These are phyloP conservation scores for Vanderwaltozyma polyspora DNA, from an alignment of 805 yeast genomes.

Conservation along the genomic window DNA sequence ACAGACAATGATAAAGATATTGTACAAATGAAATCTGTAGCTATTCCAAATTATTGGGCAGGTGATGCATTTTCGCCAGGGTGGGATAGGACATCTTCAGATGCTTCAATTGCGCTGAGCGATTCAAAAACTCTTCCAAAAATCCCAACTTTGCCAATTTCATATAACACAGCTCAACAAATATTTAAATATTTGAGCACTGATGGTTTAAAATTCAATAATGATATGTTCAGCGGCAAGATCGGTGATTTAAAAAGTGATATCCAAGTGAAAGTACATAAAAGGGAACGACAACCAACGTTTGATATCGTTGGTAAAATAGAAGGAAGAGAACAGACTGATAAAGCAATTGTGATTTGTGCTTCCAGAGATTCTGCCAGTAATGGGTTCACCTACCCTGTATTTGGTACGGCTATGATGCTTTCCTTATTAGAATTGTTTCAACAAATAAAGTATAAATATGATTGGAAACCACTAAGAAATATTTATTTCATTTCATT, in stretches of 20 bases:
- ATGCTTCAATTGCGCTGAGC: slow-evolving; percentile 31
- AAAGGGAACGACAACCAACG: slow-evolving; percentile 45
- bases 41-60: slow-evolving; percentile 43
- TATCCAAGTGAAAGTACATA: slow-evolving; percentile 31
- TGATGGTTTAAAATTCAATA: slow-evolving; percentile 13
- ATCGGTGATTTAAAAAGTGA: slow-evolving; percentile 10
- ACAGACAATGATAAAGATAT: slow-evolving; percentile 17
- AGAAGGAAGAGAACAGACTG: slow-evolving; percentile 69
- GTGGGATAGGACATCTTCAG: slow-evolving; percentile 31
- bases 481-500: slow-evolving; percentile 74
- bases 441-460: slow-evolving; percentile 47
- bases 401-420: slow-evolving; percentile 62
- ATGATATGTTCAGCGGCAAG: slow-evolving; percentile 11
- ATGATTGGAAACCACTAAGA: slow-evolving; percentile 73
- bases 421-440: slow-evolving; percentile 59
- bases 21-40: slow-evolving; percentile 35
- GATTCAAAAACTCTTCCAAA: slow-evolving; percentile 45
- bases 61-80: slow-evolving; percentile 79
- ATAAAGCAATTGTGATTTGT: slow-evolving; percentile 62
- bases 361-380: slow-evolving; percentile 70
- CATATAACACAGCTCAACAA: slow-evolving; percentile 52
- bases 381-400: slow-evolving; percentile 56
- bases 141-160: slow-evolving; percentile 65
- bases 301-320: slow-evolving; percentile 74
- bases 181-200: slow-evolving; percentile 24